Evolutionary conservation across 1,284 basidiomycete genomes (phyloP), one percentile per base, ranked within the genome.

Genomic region (Mrakiaceae sp.): DNA sequence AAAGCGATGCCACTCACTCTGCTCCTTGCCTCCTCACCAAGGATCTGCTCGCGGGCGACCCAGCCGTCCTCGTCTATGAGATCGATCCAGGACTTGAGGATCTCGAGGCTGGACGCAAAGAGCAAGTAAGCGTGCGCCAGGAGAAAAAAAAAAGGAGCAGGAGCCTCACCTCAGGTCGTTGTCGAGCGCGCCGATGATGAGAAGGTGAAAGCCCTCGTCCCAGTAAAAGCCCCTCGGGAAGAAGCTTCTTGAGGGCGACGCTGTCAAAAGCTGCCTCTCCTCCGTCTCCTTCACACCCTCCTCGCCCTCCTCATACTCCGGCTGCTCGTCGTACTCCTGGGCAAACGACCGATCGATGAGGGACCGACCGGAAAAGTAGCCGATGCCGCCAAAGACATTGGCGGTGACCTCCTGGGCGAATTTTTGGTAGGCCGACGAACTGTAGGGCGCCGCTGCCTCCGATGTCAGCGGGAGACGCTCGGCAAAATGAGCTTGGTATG

Each of bases 171-270:
- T 88, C 67, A 96, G 83, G 71, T 91, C 90, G 67, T 87, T 90
- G 72, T 97, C 94, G 88, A 88, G 95, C 69, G 85, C 84, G 27
- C 90, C 90, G 56, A 97, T 89, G 70, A 93, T 86, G 52, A 91
- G 78, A 46, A 96, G 77, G 74, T 97, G 94, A 80, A 97, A 97
- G 2, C 93, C 93, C 77, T 97, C 93, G 73, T 97, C 93, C 90
- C 93, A 97, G 75, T 97, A 97, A 74, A 97, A 97, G 39, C 93
- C 93, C 74, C 93, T 82, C 2, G 93, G 93, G 80, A 97, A 97
- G 79, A 96, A 94, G 70, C 89, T 92, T 58, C 94, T 82, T 73
- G 90, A 93, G 1, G 93, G 93, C 0, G 93, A 97, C 0, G 90
- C 93, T 5, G 93, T 94, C 68, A 95, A 78, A n/a, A 97, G 78